These are phyloP conservation scores for Starmerella scarabaei DNA, from an alignment of 805 yeast genomes.

Conservation along the genomic window DNA sequence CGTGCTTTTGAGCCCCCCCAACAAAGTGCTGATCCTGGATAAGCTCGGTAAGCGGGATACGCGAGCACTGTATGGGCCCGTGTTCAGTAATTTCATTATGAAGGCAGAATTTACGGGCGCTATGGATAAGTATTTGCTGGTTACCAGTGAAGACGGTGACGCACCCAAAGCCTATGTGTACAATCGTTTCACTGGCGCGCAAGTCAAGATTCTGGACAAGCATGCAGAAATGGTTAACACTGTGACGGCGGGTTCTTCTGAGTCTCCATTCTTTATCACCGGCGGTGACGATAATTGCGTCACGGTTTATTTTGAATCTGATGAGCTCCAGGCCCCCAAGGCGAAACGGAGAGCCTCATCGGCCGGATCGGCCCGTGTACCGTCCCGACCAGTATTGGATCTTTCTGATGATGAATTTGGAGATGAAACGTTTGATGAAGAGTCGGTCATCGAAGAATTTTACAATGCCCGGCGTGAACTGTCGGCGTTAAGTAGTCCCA, in stretches of 20 bases:
- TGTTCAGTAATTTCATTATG: constrained; percentile 53
- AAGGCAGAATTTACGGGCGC: constrained; percentile 67
- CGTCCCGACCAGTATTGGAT: too few relatives aligned
- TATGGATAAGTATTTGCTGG: constrained; percentile 54
- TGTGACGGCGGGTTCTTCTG: constrained; percentile 39
- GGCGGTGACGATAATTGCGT: constrained; percentile 57
- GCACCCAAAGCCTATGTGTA: constrained; percentile 46
- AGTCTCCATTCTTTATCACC: constrained; percentile 40
- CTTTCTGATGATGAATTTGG: neutral
- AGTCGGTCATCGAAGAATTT: too few relatives aligned
- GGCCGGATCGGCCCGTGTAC: too few relatives aligned
- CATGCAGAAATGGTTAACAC: constrained; percentile 60
- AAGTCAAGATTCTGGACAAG: constrained; percentile 47
- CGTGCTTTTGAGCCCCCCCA: constrained; percentile 5
- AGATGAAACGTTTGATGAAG: neutral
- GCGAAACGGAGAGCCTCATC: too few relatives aligned
- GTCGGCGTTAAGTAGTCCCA: too few relatives aligned
- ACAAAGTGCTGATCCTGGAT: constrained; percentile 6
- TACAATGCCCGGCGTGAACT: too few relatives aligned
- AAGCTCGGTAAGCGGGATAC: constrained; percentile 3
- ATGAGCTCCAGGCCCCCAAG: too few relatives aligned
- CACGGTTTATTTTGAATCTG: neutral
- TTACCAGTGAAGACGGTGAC: constrained; percentile 74
- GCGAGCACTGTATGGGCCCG: constrained; percentile 28
- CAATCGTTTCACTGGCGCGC: constrained; percentile 59